Evolutionary conservation across 2,329 filamentous ascomycete genomes (phyloP).

Genomic region (Sclerotinia subarctica): DNA sequence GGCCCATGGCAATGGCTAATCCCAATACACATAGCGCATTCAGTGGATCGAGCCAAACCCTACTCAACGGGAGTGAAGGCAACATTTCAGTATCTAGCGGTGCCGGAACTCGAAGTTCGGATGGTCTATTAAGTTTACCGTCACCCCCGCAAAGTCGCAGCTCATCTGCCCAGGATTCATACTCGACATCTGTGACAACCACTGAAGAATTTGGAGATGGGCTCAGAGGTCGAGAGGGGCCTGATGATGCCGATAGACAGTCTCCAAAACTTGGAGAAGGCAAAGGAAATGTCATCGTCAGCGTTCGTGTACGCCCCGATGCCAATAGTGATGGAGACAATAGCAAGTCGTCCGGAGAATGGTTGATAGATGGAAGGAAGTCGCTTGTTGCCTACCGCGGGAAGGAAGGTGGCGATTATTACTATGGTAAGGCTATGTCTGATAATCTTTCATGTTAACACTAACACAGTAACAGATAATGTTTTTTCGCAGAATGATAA

Average conservation of each 20-base stretch:
- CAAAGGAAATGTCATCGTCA: conserved; percentile 95
- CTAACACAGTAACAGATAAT: conserved; percentile 64
- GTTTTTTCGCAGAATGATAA: conserved; percentile 93
- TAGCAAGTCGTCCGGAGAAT: conserved; percentile 69
- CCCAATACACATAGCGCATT: conserved; percentile 39
- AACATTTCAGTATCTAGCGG: conserved; percentile 66
- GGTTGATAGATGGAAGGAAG: conserved; percentile 84
- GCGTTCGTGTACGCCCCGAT: conserved; percentile 89
- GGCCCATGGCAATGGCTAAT: conserved; percentile 36
- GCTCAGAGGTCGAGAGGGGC: conserved; percentile 36
- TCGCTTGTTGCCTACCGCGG: conserved; percentile 80
- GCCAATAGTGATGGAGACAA: conserved; percentile 58
- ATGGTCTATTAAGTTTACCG: conserved; percentile 71
- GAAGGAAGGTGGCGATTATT: conserved; percentile 88
- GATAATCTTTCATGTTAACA: neutral
- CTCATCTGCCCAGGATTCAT: conserved; percentile 89
- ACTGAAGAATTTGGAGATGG: conserved; percentile 75
- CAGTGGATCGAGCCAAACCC: conserved; percentile 58
- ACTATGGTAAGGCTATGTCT: conserved; percentile 65
- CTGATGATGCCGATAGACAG: conserved; percentile 37
- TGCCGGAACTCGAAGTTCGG: conserved; percentile 63
- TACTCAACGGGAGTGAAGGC: conserved; percentile 76
- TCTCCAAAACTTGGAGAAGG: conserved; percentile 58
- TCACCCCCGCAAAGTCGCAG: conserved; percentile 86
- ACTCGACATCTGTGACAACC: conserved; percentile 84